Evolutionary conservation across 345 rosid genomes (phyloP).

Genomic region (Bruguiera gymnorhiza): DNA sequence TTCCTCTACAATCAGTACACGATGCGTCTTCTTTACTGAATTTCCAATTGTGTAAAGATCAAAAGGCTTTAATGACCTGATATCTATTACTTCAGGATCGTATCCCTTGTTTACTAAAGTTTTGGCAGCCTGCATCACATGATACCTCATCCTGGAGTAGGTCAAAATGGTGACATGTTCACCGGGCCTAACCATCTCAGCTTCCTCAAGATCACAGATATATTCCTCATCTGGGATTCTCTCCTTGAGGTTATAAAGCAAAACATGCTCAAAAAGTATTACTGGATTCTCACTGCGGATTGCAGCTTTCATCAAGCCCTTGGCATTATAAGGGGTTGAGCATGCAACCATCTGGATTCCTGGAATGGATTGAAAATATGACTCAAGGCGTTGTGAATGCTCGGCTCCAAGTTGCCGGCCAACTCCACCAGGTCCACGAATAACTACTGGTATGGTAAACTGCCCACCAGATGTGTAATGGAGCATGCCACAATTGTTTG

Average conservation of each 20-base stretch:
- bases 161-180: conserved; percentile 87
- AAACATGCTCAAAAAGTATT: conserved; percentile 88
- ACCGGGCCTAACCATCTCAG: conserved; percentile 97
- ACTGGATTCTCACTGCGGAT: conserved; percentile 98
- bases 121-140: conserved; percentile 97
- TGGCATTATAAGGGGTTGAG: conserved; percentile 97
- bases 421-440: conserved; percentile 99
- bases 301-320: conserved; percentile 98
- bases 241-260: conserved; percentile 97
- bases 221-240: conserved; percentile 91
- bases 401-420: conserved; percentile 97
- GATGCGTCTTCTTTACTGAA: conserved; percentile 88
- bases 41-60: conserved; percentile 90
- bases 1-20: conserved; percentile 94
- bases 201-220: conserved; percentile 83
- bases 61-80: conserved; percentile 89
- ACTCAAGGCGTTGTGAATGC: conserved; percentile 93
- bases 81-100: conserved; percentile 93
- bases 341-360: conserved; percentile 99
- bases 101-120: conserved; percentile 91
- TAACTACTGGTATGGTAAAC: conserved; percentile 79
- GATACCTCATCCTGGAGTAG: conserved; percentile 95
- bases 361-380: conserved; percentile 96
- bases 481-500: conserved; percentile 98
- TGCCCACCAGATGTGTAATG: conserved; percentile 99